Conservation (phyloP, 352 stramenopile genomes). For the Pythium phragmiticola region DNA sequence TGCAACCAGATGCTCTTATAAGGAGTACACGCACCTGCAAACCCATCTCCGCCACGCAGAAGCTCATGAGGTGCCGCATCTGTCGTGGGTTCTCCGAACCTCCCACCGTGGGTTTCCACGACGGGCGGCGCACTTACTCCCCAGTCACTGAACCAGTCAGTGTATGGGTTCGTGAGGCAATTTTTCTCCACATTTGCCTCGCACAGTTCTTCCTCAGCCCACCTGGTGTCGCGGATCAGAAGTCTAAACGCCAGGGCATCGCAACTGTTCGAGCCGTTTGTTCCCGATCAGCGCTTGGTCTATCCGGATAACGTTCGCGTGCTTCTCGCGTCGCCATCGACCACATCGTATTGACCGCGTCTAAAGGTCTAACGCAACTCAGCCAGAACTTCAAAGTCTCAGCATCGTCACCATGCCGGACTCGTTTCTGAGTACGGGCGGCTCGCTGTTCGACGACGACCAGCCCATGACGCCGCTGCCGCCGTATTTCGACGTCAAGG, state of each 20-base stretch:
- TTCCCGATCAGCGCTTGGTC: background rate
- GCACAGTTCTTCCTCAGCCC: background rate
- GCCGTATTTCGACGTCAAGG: constrained; percentile 3
- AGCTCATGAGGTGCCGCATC: background rate
- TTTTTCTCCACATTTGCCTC: background rate
- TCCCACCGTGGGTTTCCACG: no score
- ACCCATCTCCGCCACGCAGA: background rate
- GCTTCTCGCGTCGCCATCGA: background rate
- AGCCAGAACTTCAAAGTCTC: background rate
- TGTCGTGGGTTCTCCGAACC: background rate
- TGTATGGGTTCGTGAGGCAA: background rate
- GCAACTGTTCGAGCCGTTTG: background rate
- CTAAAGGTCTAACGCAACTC: background rate
- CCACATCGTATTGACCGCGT: background rate
- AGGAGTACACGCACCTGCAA: background rate
- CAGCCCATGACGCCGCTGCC: constrained; percentile 5
- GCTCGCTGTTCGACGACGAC: constrained; percentile 8
- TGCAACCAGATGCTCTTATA: background rate
- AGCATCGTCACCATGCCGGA: background rate
- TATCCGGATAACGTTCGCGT: background rate
- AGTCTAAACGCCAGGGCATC: background rate
- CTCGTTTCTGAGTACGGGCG: constrained; percentile 8
- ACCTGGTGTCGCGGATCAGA: background rate
- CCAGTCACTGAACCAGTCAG: background rate
- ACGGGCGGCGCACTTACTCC: background rate